phyloP scores from a whole-genome alignment of 2,329 filamentous ascomycete genomes.

The Aspergillus amoenus region DNA sequence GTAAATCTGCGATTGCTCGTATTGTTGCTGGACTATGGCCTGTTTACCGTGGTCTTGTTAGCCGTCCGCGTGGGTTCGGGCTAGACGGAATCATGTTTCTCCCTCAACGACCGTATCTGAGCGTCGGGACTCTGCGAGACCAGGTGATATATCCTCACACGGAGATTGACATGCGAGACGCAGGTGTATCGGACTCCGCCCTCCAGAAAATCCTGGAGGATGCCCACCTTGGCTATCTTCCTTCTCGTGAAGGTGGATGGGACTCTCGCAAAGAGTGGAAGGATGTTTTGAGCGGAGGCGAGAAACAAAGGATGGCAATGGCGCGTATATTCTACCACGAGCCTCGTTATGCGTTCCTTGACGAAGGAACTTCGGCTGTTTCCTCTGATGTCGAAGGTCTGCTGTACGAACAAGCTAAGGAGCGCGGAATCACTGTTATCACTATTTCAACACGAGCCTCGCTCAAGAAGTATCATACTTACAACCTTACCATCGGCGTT shows the following conservation, averaged over 20 bases:
- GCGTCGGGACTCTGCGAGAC: conserved; percentile 86
- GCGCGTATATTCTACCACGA: conserved; percentile 92
- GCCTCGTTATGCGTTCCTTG: conserved; percentile 88
- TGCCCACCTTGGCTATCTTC: conserved; percentile 83
- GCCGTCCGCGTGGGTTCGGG: conserved; percentile 75
- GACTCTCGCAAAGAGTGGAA: conserved; percentile 98
- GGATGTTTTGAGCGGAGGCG: conserved; percentile 92
- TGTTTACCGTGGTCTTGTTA: conserved; percentile 88
- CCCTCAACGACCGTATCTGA: conserved; percentile 89
- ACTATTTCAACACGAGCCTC: conserved; percentile 94
- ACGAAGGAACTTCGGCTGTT: conserved; percentile 89
- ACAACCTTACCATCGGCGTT: conserved; percentile 79
- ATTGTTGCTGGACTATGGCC: conserved; percentile 94
- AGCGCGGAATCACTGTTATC: conserved; percentile 89
- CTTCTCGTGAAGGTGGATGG: conserved; percentile 91
- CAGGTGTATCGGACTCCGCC: conserved; percentile 73
- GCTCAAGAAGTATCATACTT: conserved; percentile 93
- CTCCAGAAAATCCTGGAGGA: conserved; percentile 77
- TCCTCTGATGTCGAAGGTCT: conserved; percentile 92
- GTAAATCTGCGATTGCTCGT: conserved; percentile 84
- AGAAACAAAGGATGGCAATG: conserved; percentile 94
- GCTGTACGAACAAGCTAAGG: conserved; percentile 89
- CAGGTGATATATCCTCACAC: conserved; percentile 98
- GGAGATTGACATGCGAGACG: conserved; percentile 87
- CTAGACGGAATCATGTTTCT: conserved; percentile 98